Evolutionary conservation across 352 stramenopile species (phyloP).

Genomic region (Plasmopara viticola): DNA sequence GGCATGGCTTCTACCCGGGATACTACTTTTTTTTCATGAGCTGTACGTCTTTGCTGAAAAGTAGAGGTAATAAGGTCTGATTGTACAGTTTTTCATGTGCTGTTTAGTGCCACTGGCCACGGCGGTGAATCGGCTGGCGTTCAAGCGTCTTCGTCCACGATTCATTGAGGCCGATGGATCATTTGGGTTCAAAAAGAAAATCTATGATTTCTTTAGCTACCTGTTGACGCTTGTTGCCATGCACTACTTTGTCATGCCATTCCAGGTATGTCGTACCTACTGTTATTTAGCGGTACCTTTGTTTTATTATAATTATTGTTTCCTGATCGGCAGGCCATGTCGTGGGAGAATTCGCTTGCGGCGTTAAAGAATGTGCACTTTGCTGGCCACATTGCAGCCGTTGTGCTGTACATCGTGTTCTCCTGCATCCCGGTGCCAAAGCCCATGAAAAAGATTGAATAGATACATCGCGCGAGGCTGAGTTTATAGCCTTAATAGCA

Average conservation of each 20-base stretch:
- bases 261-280: constrained; percentile 30
- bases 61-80: too few species aligned
- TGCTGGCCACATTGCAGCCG: constrained; percentile 53
- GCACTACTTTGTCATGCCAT: constrained; percentile 71
- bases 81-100: too few species aligned
- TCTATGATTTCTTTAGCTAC: constrained; percentile 56
- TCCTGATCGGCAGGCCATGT: constrained; percentile 25
- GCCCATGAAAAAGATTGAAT: constrained; percentile 50
- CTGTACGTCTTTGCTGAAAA: too few species aligned
- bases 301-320: not conserved
- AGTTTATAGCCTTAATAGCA: too few species aligned
- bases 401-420: constrained; percentile 65
- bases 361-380: constrained; percentile 69
- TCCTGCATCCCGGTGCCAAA: constrained; percentile 54
- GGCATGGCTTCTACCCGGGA: constrained; percentile 98
- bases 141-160: constrained; percentile 32
- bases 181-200: constrained; percentile 39
- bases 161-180: constrained; percentile 56
- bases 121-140: constrained; percentile 55
- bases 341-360: constrained; percentile 55
- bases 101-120: constrained; percentile 50
- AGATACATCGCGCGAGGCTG: constrained; percentile 6
- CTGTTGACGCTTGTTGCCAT: constrained; percentile 42
- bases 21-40: constrained; percentile 95
- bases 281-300: not conserved